phyloP scores from a whole-genome alignment of 805 yeast species.

The Candida coleopterorum region DNA sequence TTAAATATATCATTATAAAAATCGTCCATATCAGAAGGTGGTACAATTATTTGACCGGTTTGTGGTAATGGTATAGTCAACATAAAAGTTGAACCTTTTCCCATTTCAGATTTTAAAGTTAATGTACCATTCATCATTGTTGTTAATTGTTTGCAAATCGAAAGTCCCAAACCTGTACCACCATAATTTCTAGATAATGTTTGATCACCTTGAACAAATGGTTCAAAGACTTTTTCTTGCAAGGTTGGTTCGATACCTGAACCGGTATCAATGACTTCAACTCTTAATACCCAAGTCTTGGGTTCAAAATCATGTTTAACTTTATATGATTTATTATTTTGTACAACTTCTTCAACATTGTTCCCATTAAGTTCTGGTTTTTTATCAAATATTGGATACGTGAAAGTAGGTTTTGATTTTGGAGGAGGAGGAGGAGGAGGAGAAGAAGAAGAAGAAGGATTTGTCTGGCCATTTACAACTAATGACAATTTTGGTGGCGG shows the following conservation, averaged over 20 bases:
- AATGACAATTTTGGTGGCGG: too few species aligned
- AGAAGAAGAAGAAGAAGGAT: background rate
- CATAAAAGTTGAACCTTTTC: slow-evolving; percentile 42
- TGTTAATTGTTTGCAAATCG: slow-evolving; percentile 44
- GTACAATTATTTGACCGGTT: slow-evolving; percentile 20
- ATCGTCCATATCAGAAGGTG: slow-evolving; percentile 22
- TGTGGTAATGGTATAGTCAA: slow-evolving; percentile 56
- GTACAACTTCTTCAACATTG: slow-evolving; percentile 29
- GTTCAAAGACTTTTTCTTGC: slow-evolving; percentile 42
- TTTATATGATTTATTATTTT: slow-evolving; percentile 29
- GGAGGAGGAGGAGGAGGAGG: background rate
- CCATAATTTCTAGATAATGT: slow-evolving; percentile 48
- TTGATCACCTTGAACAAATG: slow-evolving; percentile 54
- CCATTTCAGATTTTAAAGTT: slow-evolving; percentile 41
- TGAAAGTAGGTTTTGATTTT: background rate
- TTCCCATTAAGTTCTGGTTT: slow-evolving; percentile 10
- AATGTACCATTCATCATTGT: slow-evolving; percentile 47
- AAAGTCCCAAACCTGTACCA: slow-evolving; percentile 49
- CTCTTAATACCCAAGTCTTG: slow-evolving; percentile 54
- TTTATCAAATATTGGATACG: slow-evolving; percentile 6
- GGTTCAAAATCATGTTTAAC: slow-evolving; percentile 33
- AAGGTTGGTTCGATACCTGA: slow-evolving; percentile 47
- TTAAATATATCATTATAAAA: slow-evolving; percentile 62
- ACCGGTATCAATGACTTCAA: slow-evolving; percentile 54
- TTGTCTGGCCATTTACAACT: too few species aligned